Base-by-base conservation (phyloP, 2,329 filamentous ascomycete species). In the Cordyceps militaris region DNA sequence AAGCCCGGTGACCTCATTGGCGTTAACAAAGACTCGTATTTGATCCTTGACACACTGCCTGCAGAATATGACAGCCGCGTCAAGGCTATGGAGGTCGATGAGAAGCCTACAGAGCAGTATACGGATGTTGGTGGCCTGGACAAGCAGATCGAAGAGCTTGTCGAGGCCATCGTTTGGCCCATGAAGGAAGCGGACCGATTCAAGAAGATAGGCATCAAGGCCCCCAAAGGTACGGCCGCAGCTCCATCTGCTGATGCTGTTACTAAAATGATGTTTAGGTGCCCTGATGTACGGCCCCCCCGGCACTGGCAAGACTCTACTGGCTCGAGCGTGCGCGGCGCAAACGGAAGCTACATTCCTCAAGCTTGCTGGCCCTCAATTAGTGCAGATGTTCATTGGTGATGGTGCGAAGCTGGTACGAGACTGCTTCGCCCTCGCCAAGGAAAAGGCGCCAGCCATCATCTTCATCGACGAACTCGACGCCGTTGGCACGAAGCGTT, bases 131-230 rank as follows among this genome's bases (percentile, higher is more conserved):
- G 94, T 76, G 94, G 94, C 53, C 75, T 99, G 67, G 92, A 97
- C 76, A 99, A 99, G 78, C 94, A 99, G 79, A 99, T 99, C 69
- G 93, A 97, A 73, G 95, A 99, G 76, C 82, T 99, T 56, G 92
- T 99, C 9, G 94, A 99, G 77, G 94, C 94, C 57, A 94, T 99
- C 51, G 94, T 99, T 30, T 97, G 93, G 93, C 94, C 94, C 2
- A 99, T 99, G 94, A 97, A 97, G 82, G 93, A 99, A 76, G 92
- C 94, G 1, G 95, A 99, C 66, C 85, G 93, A 21, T 99, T 99
- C 79, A 97, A 97, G 83, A 97, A 97, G 82, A 97, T 99, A 68
- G 94, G 94, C 65, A 99, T 99, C 80, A 99, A 99, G 79, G 93
- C 94, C 42, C 94, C 94, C 14, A 99, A 99, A 78, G 94, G 94